These are phyloP conservation scores for Colletotrichum graminicola DNA, from an alignment of 2,329 filamentous ascomycete species.

Conservation along the genomic window DNA sequence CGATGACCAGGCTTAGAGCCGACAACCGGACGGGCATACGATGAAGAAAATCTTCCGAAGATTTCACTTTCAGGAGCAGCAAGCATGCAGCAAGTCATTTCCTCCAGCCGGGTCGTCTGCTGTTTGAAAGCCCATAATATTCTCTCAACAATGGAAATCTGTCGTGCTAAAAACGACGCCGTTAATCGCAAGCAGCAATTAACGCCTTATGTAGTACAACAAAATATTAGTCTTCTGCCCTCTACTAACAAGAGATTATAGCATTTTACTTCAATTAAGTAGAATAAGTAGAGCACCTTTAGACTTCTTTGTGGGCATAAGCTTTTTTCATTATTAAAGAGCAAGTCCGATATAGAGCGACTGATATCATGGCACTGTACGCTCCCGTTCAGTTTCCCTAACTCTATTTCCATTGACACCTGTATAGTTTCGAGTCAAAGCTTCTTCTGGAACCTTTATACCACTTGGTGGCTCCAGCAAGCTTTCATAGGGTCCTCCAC, in stretches of 20 bases:
- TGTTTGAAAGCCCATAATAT: slow-evolving; percentile 48
- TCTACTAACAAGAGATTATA: too few species aligned
- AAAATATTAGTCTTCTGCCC: too few species aligned
- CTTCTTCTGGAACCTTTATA: not conserved
- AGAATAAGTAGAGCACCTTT: not conserved
- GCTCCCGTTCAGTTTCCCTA: not conserved
- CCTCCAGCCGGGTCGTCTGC: slow-evolving; percentile 44
- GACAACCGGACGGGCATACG: not conserved
- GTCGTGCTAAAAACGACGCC: too few species aligned
- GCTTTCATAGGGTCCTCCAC: not conserved
- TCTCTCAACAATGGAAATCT: slow-evolving; percentile 1
- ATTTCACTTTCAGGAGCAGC: slow-evolving; percentile 24
- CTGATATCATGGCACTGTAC: not conserved
- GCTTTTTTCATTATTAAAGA: too few species aligned
- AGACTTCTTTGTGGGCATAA: not conserved
- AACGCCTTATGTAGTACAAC: too few species aligned
- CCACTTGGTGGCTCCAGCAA: not conserved
- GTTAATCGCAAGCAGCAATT: too few species aligned
- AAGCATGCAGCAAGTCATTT: slow-evolving; percentile 47
- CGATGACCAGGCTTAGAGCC: not conserved
- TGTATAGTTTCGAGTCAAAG: not conserved
- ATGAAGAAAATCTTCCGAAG: slow-evolving; percentile 4
- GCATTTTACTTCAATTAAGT: not conserved
- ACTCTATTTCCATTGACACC: not conserved
- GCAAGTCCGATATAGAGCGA: too few species aligned